Conservation (phyloP, 148 eudicot genomes). For the Selenicereus undatus region DNA sequence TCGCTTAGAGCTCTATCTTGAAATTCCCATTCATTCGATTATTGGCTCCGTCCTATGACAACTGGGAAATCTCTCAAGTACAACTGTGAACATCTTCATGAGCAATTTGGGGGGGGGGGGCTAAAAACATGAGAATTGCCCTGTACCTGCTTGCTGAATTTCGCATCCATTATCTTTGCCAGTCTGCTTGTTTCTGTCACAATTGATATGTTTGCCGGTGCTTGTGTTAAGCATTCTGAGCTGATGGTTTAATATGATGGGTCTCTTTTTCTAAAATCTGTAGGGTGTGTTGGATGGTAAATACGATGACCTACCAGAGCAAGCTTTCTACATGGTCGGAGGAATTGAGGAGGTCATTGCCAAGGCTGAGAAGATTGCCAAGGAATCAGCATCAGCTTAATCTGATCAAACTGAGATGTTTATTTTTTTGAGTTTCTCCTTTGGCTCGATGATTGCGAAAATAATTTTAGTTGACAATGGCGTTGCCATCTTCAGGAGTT, state of each 20-base stretch:
- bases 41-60: no score
- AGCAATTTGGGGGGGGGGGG: no score
- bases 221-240: not conserved
- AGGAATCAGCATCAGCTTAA: slow-evolving; percentile 63
- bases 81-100: no score
- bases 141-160: no score
- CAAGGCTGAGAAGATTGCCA: slow-evolving; percentile 97
- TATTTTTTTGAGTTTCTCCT: slow-evolving; percentile 12
- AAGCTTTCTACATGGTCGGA: slow-evolving; percentile 98
- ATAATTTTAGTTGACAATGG: slow-evolving; percentile 38
- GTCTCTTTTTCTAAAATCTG: slow-evolving; percentile 2
- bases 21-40: no score
- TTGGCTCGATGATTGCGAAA: slow-evolving; percentile 52
- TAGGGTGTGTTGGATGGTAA: slow-evolving; percentile 98
- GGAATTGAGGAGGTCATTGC: slow-evolving; percentile 96
- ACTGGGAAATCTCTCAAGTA: no score
- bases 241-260: not conserved
- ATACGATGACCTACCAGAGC: slow-evolving; percentile 91
- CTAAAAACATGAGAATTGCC: no score
- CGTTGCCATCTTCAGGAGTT: slow-evolving; percentile 31
- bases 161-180: no score
- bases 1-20: not conserved
- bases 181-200: not conserved
- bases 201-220: not conserved
- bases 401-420: slow-evolving; percentile 13